Base-by-base conservation (phyloP, 2,329 filamentous ascomycete species). In the Fusarium stilboides region DNA sequence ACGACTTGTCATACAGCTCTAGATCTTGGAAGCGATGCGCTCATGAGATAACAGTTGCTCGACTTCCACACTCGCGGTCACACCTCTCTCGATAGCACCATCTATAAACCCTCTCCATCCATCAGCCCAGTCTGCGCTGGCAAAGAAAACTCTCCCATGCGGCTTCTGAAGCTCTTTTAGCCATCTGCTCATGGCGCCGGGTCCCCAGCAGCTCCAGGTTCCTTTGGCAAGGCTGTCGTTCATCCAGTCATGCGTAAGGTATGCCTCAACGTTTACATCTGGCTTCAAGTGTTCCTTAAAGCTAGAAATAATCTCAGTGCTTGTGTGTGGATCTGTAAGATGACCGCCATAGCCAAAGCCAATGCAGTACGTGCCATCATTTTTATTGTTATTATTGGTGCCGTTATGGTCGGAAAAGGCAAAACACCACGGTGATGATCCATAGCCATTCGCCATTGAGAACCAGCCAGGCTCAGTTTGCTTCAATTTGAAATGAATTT, bases 21-120 rank as follows among this genome's bases (percentile, higher is more conserved):
- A 58, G 24, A 58, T 43, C 51, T 34, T 59, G 10, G 8, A 34
- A 14, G 14, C 14, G 14, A n/a, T 31, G 4, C 12, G 4, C 8
- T 36, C 39, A 2, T 10, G 6, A 1, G 1, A 28, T n/a, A 59
- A 22, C 3, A 53, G 3, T 3, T 39, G 3, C 0, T 56, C 20
- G 2, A 68, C 44, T 14, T 62, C 8, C 6, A 46, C 19, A 10
- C 51, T 45, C 8, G 33, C 59, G 7, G 28, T 43, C 3, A 55
- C 28, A 2, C 71, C 71, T 14, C 43, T 57, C 15, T 75, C 69
- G n/a, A 75, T 65, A 1, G 73, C 71, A 10, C 72, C 72, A 26
- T 75, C 72, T 26, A 75, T 24, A 5, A 72, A 75, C 0, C 72
- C 72, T 4, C 72, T 52, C 73, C 72, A 74, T 1, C 72, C 72